phyloP scores from a whole-genome alignment of 352 stramenopile species.

The Phytophthora rubi region DNA sequence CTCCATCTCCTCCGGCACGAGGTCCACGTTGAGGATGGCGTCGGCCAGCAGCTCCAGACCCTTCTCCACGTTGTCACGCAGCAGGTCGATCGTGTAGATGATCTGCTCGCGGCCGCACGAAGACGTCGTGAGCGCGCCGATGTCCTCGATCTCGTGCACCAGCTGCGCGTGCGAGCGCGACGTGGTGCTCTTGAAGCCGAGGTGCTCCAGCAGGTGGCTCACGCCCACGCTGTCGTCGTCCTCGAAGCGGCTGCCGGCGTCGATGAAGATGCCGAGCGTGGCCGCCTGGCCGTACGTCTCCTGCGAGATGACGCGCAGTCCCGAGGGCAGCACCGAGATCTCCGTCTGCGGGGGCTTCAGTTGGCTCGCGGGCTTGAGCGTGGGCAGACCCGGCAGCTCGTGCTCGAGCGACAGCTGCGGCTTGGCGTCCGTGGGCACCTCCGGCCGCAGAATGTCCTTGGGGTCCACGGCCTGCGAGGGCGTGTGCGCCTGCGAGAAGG shows the following conservation, averaged over 20 bases:
- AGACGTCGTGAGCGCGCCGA: constrained; percentile 92
- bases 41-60: constrained; percentile 93
- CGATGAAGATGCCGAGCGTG: constrained; percentile 94
- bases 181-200: constrained; percentile 95
- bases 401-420: constrained; percentile 63
- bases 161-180: constrained; percentile 85
- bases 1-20: constrained; percentile 90
- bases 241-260: constrained; percentile 91
- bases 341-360: constrained; percentile 89
- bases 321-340: constrained; percentile 93
- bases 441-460: constrained; percentile 65
- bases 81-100: constrained; percentile 96
- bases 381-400: constrained; percentile 73
- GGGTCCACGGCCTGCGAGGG: constrained; percentile 36
- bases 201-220: constrained; percentile 94
- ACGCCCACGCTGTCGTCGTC: constrained; percentile 83
- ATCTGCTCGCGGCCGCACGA: constrained; percentile 95
- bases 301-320: constrained; percentile 96
- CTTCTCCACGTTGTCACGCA: constrained; percentile 93
- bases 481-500: constrained; percentile 49
- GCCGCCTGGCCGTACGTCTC: constrained; percentile 96
- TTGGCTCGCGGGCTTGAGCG: constrained; percentile 86
- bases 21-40: constrained; percentile 81
- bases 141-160: constrained; percentile 92
- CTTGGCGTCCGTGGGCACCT: constrained; percentile 41